Percentiles rank a stretch among this genome's conserved stretches.
These are phyloP conservation scores for Aspergillus brasiliensis DNA, from an alignment of 2,329 filamentous ascomycete species.

Conservation along the genomic window DNA sequence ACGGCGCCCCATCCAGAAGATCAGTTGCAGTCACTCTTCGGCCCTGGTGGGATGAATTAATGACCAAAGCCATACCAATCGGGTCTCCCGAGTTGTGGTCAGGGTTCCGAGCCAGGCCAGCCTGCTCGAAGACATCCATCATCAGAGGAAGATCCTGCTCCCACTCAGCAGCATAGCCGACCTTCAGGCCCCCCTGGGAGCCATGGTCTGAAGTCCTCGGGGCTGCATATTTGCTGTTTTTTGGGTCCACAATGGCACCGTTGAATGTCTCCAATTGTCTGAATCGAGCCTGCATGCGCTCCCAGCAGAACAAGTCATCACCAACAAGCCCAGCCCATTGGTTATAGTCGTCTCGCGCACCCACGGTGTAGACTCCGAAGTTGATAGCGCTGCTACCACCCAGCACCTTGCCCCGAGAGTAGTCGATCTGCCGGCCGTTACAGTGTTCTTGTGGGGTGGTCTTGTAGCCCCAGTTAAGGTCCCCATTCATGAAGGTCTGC, in stretches of 20 bases:
- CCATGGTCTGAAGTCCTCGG: slow-evolving; percentile 54
- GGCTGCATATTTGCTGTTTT: slow-evolving; percentile 51
- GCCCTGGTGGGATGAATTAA: slow-evolving; percentile 55
- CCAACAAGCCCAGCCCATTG: slow-evolving; percentile 60
- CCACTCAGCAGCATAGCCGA: slow-evolving; percentile 53
- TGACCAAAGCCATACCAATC: slow-evolving; percentile 56
- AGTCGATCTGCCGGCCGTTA: slow-evolving; percentile 49
- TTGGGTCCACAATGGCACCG: slow-evolving; percentile 37
- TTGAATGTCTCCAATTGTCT: slow-evolving; percentile 60
- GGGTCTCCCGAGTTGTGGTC: slow-evolving; percentile 63
- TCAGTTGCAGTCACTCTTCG: slow-evolving; percentile 55
- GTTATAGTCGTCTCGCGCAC: slow-evolving; percentile 63
- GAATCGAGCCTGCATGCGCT: slow-evolving; percentile 53
- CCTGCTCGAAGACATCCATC: slow-evolving; percentile 52
- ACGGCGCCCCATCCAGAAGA: slow-evolving; percentile 46
- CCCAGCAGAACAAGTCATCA: slow-evolving; percentile 61
- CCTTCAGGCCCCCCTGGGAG: slow-evolving; percentile 48
- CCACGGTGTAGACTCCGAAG: slow-evolving; percentile 57
- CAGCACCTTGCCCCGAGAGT: slow-evolving; percentile 54
- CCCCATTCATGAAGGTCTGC: slow-evolving; percentile 51
- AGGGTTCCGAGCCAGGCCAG: slow-evolving; percentile 53
- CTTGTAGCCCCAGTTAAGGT: slow-evolving; percentile 58
- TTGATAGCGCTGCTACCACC: slow-evolving; percentile 59
- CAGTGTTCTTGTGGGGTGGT: slow-evolving; percentile 51
- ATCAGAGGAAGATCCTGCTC: slow-evolving; percentile 52